These are phyloP conservation scores for Ligustrum vulgare DNA, from an alignment of 257 asterid species.

Conservation along the genomic window DNA sequence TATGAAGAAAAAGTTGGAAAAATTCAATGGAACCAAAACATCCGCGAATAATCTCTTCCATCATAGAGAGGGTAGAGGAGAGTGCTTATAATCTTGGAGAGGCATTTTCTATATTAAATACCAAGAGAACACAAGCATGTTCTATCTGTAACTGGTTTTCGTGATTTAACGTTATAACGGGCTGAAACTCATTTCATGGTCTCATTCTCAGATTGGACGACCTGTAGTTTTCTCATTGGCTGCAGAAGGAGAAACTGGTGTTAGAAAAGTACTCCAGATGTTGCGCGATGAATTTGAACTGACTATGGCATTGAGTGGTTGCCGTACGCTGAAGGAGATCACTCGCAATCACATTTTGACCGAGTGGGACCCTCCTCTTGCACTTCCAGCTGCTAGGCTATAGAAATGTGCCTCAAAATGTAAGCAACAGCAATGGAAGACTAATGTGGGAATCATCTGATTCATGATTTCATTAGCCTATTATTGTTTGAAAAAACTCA, in stretches of 20 bases:
- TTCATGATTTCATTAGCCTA: slow-evolving; percentile 27
- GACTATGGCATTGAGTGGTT: slow-evolving; percentile 94
- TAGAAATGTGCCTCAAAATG: slow-evolving; percentile 30
- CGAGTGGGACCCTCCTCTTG: slow-evolving; percentile 71
- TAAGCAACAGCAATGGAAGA: background rate
- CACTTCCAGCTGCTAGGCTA: slow-evolving; percentile 60
- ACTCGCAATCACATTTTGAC: slow-evolving; percentile 81
- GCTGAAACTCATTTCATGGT: background rate
- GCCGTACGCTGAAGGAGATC: slow-evolving; percentile 75
- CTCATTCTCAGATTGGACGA: slow-evolving; percentile 68
- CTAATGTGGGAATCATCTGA: slow-evolving; percentile 13
- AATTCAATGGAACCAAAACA: too few relatives aligned
- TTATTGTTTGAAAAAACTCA: slow-evolving; percentile 21
- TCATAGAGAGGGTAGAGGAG: background rate
- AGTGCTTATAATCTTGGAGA: background rate
- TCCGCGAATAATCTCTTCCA: background rate
- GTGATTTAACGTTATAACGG: background rate
- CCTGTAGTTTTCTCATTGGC: slow-evolving; percentile 94
- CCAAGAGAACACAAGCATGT: too few relatives aligned
- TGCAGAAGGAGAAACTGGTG: slow-evolving; percentile 89
- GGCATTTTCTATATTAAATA: background rate
- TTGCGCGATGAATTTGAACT: slow-evolving; percentile 86
- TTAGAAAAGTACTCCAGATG: slow-evolving; percentile 83
- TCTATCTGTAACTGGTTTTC: background rate
- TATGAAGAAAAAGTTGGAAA: too few relatives aligned